A percentile compares a stretch with the other conserved stretches of the same genome.
phyloP scores from a whole-genome alignment of 1,139 yeast species.

The Geotrichum citri-aurantii region DNA sequence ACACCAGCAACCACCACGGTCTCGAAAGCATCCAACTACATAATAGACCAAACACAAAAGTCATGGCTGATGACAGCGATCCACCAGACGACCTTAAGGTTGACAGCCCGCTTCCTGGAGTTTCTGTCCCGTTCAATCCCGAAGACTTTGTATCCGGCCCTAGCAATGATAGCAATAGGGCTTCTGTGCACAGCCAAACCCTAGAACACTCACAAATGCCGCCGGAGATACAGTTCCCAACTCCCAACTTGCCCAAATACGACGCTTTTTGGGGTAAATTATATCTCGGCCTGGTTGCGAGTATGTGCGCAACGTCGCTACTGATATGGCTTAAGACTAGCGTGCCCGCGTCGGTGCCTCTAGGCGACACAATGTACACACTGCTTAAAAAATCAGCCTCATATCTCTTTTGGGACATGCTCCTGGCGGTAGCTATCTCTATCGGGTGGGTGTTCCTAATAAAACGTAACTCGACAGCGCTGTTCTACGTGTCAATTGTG shows the following conservation, averaged over 20 bases:
- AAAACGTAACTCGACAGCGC: slow-evolving; percentile 30
- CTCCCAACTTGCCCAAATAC: slow-evolving; percentile 19
- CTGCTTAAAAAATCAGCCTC: slow-evolving; percentile 31
- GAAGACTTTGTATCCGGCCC: slow-evolving; percentile 17
- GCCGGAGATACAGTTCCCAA: slow-evolving; percentile 9
- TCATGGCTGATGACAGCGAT: slow-evolving; percentile 25
- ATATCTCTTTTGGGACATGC: slow-evolving; percentile 29
- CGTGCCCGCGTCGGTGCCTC: slow-evolving; percentile 28
- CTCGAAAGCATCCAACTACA: slow-evolving; percentile 14
- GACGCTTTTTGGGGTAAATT: slow-evolving; percentile 33
- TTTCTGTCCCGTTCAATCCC: slow-evolving; percentile 25
- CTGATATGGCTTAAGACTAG: slow-evolving; percentile 34
- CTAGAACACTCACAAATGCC: slow-evolving; percentile 6
- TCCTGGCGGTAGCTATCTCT: slow-evolving; percentile 27
- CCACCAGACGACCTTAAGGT: slow-evolving; percentile 29
- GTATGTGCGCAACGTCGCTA: slow-evolving; percentile 35
- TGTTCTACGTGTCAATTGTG: slow-evolving; percentile 35
- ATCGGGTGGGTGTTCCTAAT: slow-evolving; percentile 35
- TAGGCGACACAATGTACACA: slow-evolving; percentile 35
- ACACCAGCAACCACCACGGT: slow-evolving; percentile 3
- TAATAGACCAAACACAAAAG: slow-evolving; percentile 14
- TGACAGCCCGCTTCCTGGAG: slow-evolving; percentile 17
- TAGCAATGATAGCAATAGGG: slow-evolving; percentile 2
- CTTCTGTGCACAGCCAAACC: background rate
- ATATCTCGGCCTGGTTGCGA: slow-evolving; percentile 30